Conservation (phyloP, 257 asterid genomes). For the Salvia hispanica region DNA sequence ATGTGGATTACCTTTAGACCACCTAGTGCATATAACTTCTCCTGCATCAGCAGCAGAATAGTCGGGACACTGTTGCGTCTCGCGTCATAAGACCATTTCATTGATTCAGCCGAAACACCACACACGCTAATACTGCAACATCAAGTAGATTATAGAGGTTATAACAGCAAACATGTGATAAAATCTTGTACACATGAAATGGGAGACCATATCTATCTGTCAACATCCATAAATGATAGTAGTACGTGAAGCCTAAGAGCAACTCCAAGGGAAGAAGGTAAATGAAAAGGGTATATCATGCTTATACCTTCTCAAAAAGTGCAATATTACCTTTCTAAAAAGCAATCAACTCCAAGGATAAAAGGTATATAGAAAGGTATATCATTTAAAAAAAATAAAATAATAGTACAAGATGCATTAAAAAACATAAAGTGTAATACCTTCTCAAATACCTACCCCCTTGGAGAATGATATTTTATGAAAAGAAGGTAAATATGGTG, state of each 20-base stretch:
- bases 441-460: no score
- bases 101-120: conserved; percentile 88
- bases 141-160: conserved; percentile 23
- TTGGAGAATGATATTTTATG: no score
- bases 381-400: no score
- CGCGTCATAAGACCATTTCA: conserved; percentile 83
- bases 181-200: background rate
- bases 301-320: no score
- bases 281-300: no score
- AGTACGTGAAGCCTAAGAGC: background rate
- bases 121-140: conserved; percentile 68
- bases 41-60: conserved; percentile 76
- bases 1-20: conserved; percentile 63
- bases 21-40: conserved; percentile 59
- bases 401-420: no score
- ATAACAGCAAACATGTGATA: background rate
- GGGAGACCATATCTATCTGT: background rate
- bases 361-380: no score
- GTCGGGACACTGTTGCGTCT: conserved; percentile 90
- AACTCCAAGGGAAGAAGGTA: no score
- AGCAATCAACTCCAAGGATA: no score
- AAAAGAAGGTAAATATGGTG: no score
- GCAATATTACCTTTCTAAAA: no score
- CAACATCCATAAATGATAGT: background rate
- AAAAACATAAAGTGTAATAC: no score